A percentile compares a stretch with the other conserved stretches of the same genome.
Conservation (phyloP, 2,329 filamentous ascomycete species). For the Cladosporium sphaerospermum region DNA sequence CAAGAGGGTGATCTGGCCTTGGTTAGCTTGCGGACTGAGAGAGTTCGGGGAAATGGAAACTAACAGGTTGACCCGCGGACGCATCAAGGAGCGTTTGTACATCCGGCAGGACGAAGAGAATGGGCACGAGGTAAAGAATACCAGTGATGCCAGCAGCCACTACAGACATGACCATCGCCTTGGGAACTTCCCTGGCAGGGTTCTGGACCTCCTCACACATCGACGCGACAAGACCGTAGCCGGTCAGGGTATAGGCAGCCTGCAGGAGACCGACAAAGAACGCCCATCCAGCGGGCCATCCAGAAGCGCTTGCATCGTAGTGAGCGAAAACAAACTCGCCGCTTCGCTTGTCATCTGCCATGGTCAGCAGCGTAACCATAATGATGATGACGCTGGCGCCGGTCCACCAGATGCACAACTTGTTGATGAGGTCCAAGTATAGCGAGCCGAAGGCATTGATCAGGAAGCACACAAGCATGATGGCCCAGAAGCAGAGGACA, state of each 20-base stretch:
- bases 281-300: slow-evolving; percentile 64
- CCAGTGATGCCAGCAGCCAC: slow-evolving; percentile 61
- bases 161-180: slow-evolving; percentile 64
- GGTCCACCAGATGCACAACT: slow-evolving; percentile 69
- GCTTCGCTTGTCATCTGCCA: slow-evolving; percentile 52
- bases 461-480: slow-evolving; percentile 58
- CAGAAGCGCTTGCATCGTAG: slow-evolving; percentile 59
- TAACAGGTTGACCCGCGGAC: slow-evolving; percentile 66
- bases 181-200: slow-evolving; percentile 62
- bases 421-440: slow-evolving; percentile 63
- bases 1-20: slow-evolving; percentile 46
- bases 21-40: too few species aligned
- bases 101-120: slow-evolving; percentile 69
- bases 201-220: slow-evolving; percentile 70
- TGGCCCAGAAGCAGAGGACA: slow-evolving; percentile 64
- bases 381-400: slow-evolving; percentile 61
- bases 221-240: slow-evolving; percentile 64
- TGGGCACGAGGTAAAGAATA: slow-evolving; percentile 62
- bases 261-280: slow-evolving; percentile 67
- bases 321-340: slow-evolving; percentile 62
- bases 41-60: too few species aligned
- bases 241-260: slow-evolving; percentile 55
- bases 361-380: slow-evolving; percentile 56
- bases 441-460: slow-evolving; percentile 60
- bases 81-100: slow-evolving; percentile 58